phyloP scores from a whole-genome alignment of 2,329 filamentous ascomycete species.

The Monilinia laxa region DNA sequence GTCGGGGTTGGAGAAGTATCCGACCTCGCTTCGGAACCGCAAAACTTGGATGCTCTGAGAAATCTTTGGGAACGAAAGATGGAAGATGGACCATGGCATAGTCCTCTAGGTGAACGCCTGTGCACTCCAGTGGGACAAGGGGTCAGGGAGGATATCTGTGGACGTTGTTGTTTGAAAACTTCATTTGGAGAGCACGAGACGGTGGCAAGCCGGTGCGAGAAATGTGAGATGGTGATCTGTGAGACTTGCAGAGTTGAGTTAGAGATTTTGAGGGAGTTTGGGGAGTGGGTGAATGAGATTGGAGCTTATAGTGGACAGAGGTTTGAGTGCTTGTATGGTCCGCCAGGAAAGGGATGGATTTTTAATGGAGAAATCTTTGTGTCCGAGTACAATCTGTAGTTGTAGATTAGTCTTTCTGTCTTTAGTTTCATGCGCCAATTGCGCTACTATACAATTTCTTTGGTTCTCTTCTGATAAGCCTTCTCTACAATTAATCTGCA shows the following conservation, averaged over 20 bases:
- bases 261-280: neutral
- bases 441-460: neutral
- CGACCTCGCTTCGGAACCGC: too few species aligned
- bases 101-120: neutral
- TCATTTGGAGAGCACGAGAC: neutral
- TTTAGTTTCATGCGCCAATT: neutral
- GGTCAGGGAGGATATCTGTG: neutral
- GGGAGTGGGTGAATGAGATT: neutral
- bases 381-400: neutral
- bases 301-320: neutral
- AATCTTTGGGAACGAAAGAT: neutral
- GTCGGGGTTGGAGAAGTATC: neutral
- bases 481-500: neutral
- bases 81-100: neutral
- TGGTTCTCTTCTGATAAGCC: neutral
- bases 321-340: neutral
- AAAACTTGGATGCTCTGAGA: neutral
- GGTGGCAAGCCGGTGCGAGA: neutral
- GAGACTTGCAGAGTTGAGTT: neutral
- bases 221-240: conserved; percentile 17
- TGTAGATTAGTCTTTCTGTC: neutral
- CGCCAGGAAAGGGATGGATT: neutral
- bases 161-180: conserved; percentile 5
- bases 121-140: neutral
- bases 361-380: neutral